These are phyloP conservation scores for Podila clonocystis DNA, from an alignment of 192 early-diverging fungal genomes.

Conservation along the genomic window DNA sequence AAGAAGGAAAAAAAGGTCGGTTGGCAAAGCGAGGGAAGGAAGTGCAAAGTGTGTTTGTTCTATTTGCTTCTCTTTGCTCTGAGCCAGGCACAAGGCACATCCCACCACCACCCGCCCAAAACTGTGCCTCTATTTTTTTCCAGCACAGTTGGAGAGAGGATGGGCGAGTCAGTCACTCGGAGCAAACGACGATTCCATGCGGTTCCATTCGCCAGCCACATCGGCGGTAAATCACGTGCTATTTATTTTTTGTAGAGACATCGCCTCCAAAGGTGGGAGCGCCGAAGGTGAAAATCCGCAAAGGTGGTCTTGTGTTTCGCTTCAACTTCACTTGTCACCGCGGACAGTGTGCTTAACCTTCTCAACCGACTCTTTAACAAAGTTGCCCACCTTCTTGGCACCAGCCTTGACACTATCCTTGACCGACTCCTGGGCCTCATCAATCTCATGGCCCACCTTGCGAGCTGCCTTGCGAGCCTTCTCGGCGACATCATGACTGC, in stretches of 20 bases:
- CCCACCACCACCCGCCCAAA: too few relatives aligned
- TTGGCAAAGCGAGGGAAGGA: background rate
- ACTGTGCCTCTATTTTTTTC: too few relatives aligned
- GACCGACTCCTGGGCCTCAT: slow-evolving; percentile 2
- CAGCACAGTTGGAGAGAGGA: too few relatives aligned
- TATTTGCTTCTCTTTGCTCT: slow-evolving; percentile 13
- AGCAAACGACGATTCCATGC: too few relatives aligned
- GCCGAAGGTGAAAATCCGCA: too few relatives aligned
- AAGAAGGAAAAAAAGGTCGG: background rate
- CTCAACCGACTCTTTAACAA: slow-evolving; percentile 36
- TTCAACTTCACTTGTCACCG: background rate
- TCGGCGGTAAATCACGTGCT: background rate
- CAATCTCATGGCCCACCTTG: slow-evolving; percentile 5
- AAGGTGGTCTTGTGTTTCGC: background rate
- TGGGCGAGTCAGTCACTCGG: too few relatives aligned
- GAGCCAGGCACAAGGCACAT: too few relatives aligned
- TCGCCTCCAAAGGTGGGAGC: too few relatives aligned
- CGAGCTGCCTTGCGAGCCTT: background rate
- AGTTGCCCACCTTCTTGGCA: slow-evolving; percentile 25
- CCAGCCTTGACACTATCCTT: slow-evolving; percentile 23
- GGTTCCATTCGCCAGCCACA: background rate
- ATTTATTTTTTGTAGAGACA: too few relatives aligned
- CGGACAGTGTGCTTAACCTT: slow-evolving; percentile 30
- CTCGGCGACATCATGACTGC: background rate
- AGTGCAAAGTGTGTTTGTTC: background rate